Evolutionary conservation across 2,329 filamentous ascomycete genomes (phyloP).

Genomic region (Colletotrichum abscissum): DNA sequence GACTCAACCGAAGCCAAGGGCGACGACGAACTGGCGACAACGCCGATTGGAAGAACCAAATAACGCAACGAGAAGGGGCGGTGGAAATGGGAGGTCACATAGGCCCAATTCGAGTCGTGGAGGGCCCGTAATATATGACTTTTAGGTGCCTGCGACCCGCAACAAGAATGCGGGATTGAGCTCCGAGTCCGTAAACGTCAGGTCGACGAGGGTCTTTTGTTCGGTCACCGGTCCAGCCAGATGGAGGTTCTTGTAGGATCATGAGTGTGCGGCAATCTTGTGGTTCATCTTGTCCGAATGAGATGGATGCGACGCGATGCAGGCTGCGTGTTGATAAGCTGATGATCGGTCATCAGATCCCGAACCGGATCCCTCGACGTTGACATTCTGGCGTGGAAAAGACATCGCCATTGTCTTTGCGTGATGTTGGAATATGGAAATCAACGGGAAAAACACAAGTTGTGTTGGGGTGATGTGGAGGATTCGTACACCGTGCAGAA

Average conservation of each 20-base stretch:
- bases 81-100: conserved; percentile 11
- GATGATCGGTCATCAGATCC: background rate
- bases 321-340: background rate
- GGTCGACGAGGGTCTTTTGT: conserved; percentile 3
- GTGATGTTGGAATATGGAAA: background rate
- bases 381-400: background rate
- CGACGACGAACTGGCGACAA: background rate
- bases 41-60: conserved; percentile 9
- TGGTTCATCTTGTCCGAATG: background rate
- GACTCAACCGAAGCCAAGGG: conserved; percentile 23
- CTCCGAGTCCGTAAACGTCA: conserved; percentile 19
- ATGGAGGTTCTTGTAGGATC: background rate
- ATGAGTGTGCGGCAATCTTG: background rate
- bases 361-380: no score
- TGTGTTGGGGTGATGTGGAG: background rate
- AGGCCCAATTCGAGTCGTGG: background rate
- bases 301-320: background rate
- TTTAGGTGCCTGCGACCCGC: conserved; percentile 14
- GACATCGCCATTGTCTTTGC: background rate
- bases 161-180: conserved; percentile 19
- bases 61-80: background rate
- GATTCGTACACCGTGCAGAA: background rate
- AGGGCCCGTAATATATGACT: conserved; percentile 2
- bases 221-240: background rate
- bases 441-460: background rate